Percentiles rank a stretch among this genome's conserved stretches.
Conservation (phyloP, 257 asterid species). For the Solanum chilense region DNA sequence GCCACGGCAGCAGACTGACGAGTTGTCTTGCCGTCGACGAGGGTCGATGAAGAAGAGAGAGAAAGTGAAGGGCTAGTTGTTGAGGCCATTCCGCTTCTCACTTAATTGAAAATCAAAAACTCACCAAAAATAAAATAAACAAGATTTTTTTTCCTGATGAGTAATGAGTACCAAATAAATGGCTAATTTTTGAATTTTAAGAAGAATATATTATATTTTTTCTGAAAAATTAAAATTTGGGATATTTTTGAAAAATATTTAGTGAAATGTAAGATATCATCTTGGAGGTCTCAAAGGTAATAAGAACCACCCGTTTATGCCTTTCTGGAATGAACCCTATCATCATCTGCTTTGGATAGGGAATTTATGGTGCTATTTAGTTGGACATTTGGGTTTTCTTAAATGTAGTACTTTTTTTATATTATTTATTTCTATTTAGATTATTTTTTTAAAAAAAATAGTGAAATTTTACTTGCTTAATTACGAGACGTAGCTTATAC, state of each 20-base stretch:
- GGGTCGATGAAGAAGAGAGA: constrained; percentile 36
- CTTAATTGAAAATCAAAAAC: neutral
- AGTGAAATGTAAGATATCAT: neutral
- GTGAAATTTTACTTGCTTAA: neutral
- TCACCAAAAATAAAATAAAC: neutral
- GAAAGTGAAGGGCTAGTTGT: constrained; percentile 46
- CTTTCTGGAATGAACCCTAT: neutral
- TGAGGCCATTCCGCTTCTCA: constrained; percentile 34
- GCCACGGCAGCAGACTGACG: constrained; percentile 23
- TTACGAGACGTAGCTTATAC: neutral
- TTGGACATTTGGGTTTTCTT: neutral
- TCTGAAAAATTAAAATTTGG: neutral
- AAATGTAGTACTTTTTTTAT: neutral
- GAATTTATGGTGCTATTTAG: neutral
- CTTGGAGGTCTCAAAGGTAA: neutral
- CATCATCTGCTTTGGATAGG: neutral
- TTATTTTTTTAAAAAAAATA: neutral
- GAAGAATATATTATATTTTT: neutral
- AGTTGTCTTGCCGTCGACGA: constrained; percentile 29
- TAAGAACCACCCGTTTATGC: constrained; percentile 2
- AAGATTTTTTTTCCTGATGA: neutral
- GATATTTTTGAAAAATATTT: neutral
- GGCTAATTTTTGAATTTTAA: neutral
- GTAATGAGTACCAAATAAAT: neutral
- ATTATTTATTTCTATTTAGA: neutral